Evolutionary conservation across 1,284 basidiomycete genomes (phyloP), one percentile per base, ranked within the genome.

Genomic region (Microbotryum scabiosae): DNA sequence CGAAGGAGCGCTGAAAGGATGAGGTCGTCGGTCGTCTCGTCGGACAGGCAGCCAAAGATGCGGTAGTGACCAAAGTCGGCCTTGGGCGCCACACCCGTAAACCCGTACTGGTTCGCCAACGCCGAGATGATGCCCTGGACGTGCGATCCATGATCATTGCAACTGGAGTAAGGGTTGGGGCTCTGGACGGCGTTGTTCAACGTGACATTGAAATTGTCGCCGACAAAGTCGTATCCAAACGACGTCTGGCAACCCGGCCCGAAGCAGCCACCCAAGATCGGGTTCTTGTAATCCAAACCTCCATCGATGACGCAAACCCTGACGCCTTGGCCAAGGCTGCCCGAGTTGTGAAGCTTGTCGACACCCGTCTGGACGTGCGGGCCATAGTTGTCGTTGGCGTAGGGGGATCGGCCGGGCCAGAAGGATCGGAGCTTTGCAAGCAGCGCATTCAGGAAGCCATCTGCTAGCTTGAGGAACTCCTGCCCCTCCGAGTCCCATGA

Each of bases 191-290:
- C 79, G 2, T 52, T 26, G 50, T 68, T 62, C 7, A 23, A 41
- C 36, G 36, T 16, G 28, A 64, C 75, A 36, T 64, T 41, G 36
- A 41, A 41, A 18, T 41, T 23, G 41, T 73, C 68, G n/a, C 64
- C 67, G 36, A 82, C 80, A 41, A 82, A 78, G 66, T 82, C 83
- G 65, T 76, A 81, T 1, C 82, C 83, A 30, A 82, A 81, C 52
- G 79, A 77, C 60, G 84, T 76, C 71, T 85, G 85, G 73, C 80
- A 78, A n/a, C 82, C 82, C 2, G 80, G 74, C 8, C 84, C 84
- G 64, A 85, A 81, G 36, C 78, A 83, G 16, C 81, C 82, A 44
- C 82, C 85, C 57, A 88, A 81, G 20, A 76, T 75, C 9, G 83
- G 82, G 32, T 65, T 63, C 18, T 49, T 62, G 53, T 65, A 68